phyloP scores from a whole-genome alignment of 2,329 filamentous ascomycete species.

The Gaeumannomyces tritici region DNA sequence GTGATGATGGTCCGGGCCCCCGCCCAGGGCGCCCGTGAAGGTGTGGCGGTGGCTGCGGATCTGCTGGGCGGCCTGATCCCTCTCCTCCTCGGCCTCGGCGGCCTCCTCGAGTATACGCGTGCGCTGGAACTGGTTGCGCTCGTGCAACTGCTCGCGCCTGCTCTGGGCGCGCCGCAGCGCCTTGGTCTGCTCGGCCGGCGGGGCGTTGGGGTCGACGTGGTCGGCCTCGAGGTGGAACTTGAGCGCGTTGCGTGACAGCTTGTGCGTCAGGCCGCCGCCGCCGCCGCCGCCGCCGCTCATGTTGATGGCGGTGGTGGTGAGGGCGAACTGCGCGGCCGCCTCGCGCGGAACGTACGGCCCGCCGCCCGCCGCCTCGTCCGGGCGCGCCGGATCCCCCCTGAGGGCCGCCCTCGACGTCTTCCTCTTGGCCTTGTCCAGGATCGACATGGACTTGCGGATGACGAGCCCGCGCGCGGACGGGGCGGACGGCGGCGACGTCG shows the following conservation, averaged over 20 bases:
- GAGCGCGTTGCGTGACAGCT: conserved; percentile 31
- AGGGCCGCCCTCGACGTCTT: not conserved
- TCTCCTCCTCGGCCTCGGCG: conserved; percentile 20
- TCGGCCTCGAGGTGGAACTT: conserved; percentile 27
- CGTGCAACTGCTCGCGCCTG: conserved; percentile 25
- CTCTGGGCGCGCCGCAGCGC: conserved; percentile 27
- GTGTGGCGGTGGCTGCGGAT: conserved; percentile 19
- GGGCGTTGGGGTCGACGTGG: conserved; percentile 16
- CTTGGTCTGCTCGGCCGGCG: conserved; percentile 23
- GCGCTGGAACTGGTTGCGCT: conserved; percentile 34
- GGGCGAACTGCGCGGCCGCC: conserved; percentile 44
- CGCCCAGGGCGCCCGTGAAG: conserved; percentile 15
- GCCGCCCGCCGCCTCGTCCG: conserved; percentile 3
- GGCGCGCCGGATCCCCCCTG: not conserved
- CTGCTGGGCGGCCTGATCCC: conserved; percentile 8
- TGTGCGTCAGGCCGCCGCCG: conserved; percentile 23
- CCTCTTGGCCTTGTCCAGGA: not conserved
- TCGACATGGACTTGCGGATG: not conserved
- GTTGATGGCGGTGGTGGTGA: conserved; percentile 38
- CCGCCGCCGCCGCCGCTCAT: conserved; percentile 18
- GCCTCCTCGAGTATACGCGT: conserved; percentile 25
- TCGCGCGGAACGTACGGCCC: conserved; percentile 40
- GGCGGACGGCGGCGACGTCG: no score
- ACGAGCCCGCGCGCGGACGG: not conserved
- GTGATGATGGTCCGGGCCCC: conserved; percentile 4